phyloP scores from a whole-genome alignment of 1,284 basidiomycete genomes.

The Cutaneotrichosporon cutaneum region DNA sequence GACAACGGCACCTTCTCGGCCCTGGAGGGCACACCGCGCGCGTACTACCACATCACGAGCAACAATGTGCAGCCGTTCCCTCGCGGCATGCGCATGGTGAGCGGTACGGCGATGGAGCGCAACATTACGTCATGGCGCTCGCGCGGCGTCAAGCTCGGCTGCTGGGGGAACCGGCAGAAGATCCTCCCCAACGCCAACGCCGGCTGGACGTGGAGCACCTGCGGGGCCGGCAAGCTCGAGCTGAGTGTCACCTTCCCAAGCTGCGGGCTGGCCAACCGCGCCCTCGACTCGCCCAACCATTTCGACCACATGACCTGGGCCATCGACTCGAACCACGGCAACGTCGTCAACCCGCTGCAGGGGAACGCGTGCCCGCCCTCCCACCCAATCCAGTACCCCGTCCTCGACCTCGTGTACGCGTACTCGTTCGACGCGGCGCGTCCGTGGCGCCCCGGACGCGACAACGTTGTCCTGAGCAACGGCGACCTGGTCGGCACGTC shows the following conservation, averaged over 20 bases:
- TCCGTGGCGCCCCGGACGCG: conserved; percentile 24
- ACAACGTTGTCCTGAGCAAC: conserved; percentile 39
- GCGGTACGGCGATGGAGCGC: conserved; percentile 32
- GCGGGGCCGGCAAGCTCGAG: conserved; percentile 27
- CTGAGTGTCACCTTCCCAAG: conserved; percentile 36
- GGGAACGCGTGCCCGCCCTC: conserved; percentile 11
- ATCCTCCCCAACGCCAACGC: conserved; percentile 38
- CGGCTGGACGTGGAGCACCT: too few relatives aligned
- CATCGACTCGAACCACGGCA: conserved; percentile 2
- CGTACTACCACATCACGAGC: conserved; percentile 11
- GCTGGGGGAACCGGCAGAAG: conserved; percentile 11
- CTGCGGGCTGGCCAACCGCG: conserved; percentile 40
- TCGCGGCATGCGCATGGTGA: conserved; percentile 44
- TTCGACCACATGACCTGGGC: conserved; percentile 51
- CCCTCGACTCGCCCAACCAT: conserved; percentile 38
- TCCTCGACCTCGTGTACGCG: conserved; percentile 2
- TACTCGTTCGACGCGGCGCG: conserved; percentile 7
- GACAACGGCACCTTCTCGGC: conserved; percentile 15
- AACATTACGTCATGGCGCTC: conserved; percentile 16
- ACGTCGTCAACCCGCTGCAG: neutral
- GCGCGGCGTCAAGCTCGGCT: too few relatives aligned
- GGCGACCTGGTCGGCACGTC: conserved; percentile 40
- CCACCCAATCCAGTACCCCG: conserved; percentile 19
- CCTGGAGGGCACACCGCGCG: neutral
- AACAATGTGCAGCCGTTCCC: conserved; percentile 46